Evolutionary conservation across 345 rosid species (phyloP).

Genomic region (Hirschfeldia incana): DNA sequence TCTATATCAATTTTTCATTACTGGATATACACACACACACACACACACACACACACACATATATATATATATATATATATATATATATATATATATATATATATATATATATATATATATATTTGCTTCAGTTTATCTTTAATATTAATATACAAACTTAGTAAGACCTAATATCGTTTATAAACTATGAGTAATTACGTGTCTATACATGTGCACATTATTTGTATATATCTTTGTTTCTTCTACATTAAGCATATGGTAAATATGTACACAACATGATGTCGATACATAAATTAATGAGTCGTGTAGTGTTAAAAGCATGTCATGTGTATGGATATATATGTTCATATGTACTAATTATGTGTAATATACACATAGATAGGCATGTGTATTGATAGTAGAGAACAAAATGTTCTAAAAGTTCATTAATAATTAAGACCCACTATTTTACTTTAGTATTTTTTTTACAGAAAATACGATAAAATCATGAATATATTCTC

Average conservation of each 20-base stretch:
- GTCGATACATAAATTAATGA: background rate
- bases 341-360: background rate
- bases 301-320: constrained; percentile 1
- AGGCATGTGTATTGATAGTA: background rate
- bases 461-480: background rate
- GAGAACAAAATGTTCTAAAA: background rate
- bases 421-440: background rate
- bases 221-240: background rate
- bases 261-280: background rate
- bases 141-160: background rate
- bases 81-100: too few relatives aligned
- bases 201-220: background rate
- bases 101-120: too few relatives aligned
- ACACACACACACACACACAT: too few relatives aligned
- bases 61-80: too few relatives aligned
- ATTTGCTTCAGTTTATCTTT: background rate
- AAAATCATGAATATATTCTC: background rate
- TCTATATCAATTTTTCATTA: background rate
- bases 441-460: background rate
- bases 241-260: background rate
- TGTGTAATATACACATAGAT: background rate
- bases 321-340: background rate
- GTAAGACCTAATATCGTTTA: constrained; percentile 15
- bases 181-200: background rate
- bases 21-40: background rate